Percentiles rank a stretch among this genome's conserved stretches.
These are phyloP conservation scores for Atalantia buxifolia DNA, from an alignment of 345 rosid species.

Conservation along the genomic window DNA sequence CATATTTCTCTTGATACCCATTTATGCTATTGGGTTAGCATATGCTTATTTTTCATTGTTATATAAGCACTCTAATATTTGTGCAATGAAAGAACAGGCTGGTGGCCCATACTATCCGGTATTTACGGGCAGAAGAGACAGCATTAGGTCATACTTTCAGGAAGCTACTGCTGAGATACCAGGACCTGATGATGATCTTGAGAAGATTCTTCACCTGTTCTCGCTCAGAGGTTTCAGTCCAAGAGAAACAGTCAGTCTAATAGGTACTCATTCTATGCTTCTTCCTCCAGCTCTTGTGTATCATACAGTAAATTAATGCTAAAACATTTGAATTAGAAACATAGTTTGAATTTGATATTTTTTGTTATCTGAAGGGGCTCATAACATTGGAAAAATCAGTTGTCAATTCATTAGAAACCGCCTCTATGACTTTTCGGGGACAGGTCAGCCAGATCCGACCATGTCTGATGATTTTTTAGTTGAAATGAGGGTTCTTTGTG, in stretches of 20 bases:
- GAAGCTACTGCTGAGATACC: conserved; percentile 41
- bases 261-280: conserved; percentile 25
- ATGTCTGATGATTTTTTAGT: conserved; percentile 33
- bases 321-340: too few relatives aligned
- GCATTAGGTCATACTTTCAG: conserved; percentile 30
- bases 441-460: conserved; percentile 40
- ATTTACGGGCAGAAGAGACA: conserved; percentile 50
- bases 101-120: conserved; percentile 58
- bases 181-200: conserved; percentile 32
- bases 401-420: conserved; percentile 40
- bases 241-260: conserved; percentile 47
- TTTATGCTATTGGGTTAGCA: too few relatives aligned
- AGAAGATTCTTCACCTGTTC: conserved; percentile 31
- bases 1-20: background rate
- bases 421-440: conserved; percentile 34
- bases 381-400: conserved; percentile 40
- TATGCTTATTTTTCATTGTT: too few relatives aligned
- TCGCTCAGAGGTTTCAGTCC: conserved; percentile 35
- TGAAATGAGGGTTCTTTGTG: conserved; percentile 31
- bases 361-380: conserved; percentile 34
- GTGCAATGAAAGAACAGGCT: conserved; percentile 23
- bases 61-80: too few relatives aligned
- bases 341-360: too few relatives aligned
- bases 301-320: too few relatives aligned
- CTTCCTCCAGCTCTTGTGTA: background rate